Evolutionary conservation across 2,329 filamentous ascomycete species (phyloP).

Genomic region (Botrytis pseudocinerea): DNA sequence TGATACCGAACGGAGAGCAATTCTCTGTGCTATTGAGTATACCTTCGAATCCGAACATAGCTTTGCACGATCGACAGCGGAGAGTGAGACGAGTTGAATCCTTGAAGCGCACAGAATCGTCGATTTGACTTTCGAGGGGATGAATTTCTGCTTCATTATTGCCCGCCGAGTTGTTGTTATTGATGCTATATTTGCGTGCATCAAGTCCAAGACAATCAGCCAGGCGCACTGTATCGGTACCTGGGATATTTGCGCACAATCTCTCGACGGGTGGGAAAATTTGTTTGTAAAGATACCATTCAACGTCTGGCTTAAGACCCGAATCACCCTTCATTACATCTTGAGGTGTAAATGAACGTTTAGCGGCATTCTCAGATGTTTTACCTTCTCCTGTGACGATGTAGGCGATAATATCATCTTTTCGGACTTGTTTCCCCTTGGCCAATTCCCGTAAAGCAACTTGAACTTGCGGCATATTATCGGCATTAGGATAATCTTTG

Average conservation of each 20-base stretch:
- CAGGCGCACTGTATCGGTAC: conserved; percentile 85
- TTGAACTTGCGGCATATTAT: conserved; percentile 95
- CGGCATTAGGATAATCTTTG: conserved; percentile 89
- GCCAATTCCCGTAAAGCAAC: conserved; percentile 87
- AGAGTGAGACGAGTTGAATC: conserved; percentile 75
- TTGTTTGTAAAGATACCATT: conserved; percentile 98
- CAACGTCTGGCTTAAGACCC: conserved; percentile 81
- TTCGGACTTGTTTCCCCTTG: conserved; percentile 82
- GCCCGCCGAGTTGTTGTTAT: conserved; percentile 53
- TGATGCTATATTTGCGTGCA: conserved; percentile 79
- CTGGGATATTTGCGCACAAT: conserved; percentile 91
- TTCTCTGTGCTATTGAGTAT: conserved; percentile 58
- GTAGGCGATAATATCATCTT: conserved; percentile 95
- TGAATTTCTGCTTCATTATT: conserved; percentile 71
- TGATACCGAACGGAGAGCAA: conserved; percentile 72
- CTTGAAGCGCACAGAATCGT: conserved; percentile 85
- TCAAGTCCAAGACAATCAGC: conserved; percentile 94
- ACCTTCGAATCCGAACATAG: conserved; percentile 73
- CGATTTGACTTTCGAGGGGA: conserved; percentile 90
- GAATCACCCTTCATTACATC: conserved; percentile 80
- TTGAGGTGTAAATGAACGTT: conserved; percentile 83
- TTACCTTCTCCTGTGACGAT: conserved; percentile 79
- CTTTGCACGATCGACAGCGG: conserved; percentile 79
- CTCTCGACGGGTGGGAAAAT: conserved; percentile 97
- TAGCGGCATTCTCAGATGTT: conserved; percentile 69